These are phyloP conservation scores for Fraxinus anomala DNA, from an alignment of 257 asterid species.

Conservation along the genomic window DNA sequence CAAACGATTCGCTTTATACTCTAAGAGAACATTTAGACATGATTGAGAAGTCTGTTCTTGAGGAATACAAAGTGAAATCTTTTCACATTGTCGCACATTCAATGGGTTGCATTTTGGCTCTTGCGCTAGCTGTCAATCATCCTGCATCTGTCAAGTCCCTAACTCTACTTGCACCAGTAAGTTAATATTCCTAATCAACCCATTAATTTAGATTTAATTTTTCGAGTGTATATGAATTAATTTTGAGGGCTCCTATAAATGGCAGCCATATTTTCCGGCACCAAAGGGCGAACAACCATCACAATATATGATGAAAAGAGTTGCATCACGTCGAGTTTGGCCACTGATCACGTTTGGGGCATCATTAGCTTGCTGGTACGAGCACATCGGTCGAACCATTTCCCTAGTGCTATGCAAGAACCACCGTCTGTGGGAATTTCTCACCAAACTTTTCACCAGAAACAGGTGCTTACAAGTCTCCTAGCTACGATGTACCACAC, in stretches of 20 bases:
- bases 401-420: slow-evolving; percentile 84
- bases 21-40: slow-evolving; percentile 82
- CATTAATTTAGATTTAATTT: neutral
- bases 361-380: slow-evolving; percentile 94
- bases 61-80: slow-evolving; percentile 63
- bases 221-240: neutral
- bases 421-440: slow-evolving; percentile 88
- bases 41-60: slow-evolving; percentile 81
- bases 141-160: slow-evolving; percentile 68
- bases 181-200: slow-evolving; percentile 7
- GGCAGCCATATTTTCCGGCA: slow-evolving; percentile 92
- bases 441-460: slow-evolving; percentile 74
- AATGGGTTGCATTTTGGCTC: slow-evolving; percentile 87
- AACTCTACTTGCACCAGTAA: slow-evolving; percentile 85
- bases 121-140: slow-evolving; percentile 83
- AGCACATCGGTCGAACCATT: slow-evolving; percentile 74
- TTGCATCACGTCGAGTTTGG: slow-evolving; percentile 93
- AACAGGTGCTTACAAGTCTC: slow-evolving; percentile 56
- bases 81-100: slow-evolving; percentile 98
- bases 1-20: slow-evolving; percentile 74
- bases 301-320: slow-evolving; percentile 76
- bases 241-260: neutral
- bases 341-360: slow-evolving; percentile 78
- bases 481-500: neutral
- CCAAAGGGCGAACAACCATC: slow-evolving; percentile 76